Conservation (phyloP, 768 basidiomycete species). For the Coprinopsis strossmayeri region DNA sequence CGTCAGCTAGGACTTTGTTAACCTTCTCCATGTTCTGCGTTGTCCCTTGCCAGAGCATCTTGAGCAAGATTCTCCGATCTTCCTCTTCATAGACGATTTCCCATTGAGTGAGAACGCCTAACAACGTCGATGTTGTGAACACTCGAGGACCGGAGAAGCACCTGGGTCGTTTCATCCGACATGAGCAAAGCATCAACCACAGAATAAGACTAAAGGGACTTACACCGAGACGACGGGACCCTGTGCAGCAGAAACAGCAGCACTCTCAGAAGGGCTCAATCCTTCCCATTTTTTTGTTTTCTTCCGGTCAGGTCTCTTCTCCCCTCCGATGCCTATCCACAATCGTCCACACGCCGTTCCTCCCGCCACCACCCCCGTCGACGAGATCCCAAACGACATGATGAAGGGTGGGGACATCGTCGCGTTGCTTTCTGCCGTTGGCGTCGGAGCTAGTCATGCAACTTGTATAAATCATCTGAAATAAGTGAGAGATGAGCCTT, state of each 20-base stretch:
- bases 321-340: slow-evolving; percentile 63
- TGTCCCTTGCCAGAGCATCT: slow-evolving; percentile 39
- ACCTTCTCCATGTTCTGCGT: slow-evolving; percentile 49
- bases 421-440: slow-evolving; percentile 37
- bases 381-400: slow-evolving; percentile 52
- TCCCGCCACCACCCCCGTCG: slow-evolving; percentile 55
- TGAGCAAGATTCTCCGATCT: slow-evolving; percentile 33
- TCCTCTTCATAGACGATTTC: slow-evolving; percentile 33
- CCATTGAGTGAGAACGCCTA: slow-evolving; percentile 51
- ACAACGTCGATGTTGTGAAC: slow-evolving; percentile 52
- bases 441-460: slow-evolving; percentile 25
- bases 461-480: no score
- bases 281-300: slow-evolving; percentile 71
- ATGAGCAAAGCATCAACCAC: slow-evolving; percentile 3
- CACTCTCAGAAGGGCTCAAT: slow-evolving; percentile 38
- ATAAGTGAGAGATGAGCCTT: neutral
- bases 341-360: slow-evolving; percentile 74
- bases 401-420: slow-evolving; percentile 73
- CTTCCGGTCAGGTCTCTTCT: slow-evolving; percentile 43
- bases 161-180: slow-evolving; percentile 24
- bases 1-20: slow-evolving; percentile 50
- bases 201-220: slow-evolving; percentile 16
- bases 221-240: slow-evolving; percentile 74
- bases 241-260: slow-evolving; percentile 49
- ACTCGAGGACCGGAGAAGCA: slow-evolving; percentile 40